These are phyloP conservation scores for Penicillium robsamsonii DNA, from an alignment of 495 filamentous ascomycete genomes.

Conservation along the genomic window DNA sequence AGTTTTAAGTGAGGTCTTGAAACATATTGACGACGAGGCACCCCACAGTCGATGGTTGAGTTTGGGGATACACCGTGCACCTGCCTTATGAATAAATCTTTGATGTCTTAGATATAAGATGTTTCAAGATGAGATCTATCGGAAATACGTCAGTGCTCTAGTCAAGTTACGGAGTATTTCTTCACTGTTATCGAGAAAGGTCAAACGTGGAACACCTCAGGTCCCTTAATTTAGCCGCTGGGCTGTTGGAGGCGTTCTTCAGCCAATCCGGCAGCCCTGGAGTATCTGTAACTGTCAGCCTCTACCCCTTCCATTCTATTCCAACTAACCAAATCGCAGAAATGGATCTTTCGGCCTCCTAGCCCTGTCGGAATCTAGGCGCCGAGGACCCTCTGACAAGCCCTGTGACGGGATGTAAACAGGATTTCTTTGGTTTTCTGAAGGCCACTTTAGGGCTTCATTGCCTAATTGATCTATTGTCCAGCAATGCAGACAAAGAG, in stretches of 20 bases:
- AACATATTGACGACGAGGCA: neutral
- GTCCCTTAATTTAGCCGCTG: constrained; percentile 5
- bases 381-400: constrained; percentile 9
- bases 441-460: neutral
- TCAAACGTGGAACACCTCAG: neutral
- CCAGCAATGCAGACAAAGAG: neutral
- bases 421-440: neutral
- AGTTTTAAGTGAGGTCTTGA: neutral
- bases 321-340: neutral
- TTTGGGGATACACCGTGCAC: neutral
- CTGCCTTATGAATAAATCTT: neutral
- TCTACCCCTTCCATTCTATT: neutral
- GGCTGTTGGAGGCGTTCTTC: neutral
- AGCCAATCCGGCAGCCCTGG: constrained; percentile 2
- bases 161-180: neutral
- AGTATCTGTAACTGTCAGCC: neutral
- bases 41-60: neutral
- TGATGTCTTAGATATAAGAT: neutral
- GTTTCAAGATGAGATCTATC: neutral
- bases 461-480: constrained; percentile 1
- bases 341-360: neutral
- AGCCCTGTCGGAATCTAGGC: neutral
- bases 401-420: constrained; percentile 6
- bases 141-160: neutral
- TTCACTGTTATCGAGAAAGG: no score